These are phyloP conservation scores for Fusarium acutatum DNA, from an alignment of 2,329 filamentous ascomycete species.

Conservation along the genomic window DNA sequence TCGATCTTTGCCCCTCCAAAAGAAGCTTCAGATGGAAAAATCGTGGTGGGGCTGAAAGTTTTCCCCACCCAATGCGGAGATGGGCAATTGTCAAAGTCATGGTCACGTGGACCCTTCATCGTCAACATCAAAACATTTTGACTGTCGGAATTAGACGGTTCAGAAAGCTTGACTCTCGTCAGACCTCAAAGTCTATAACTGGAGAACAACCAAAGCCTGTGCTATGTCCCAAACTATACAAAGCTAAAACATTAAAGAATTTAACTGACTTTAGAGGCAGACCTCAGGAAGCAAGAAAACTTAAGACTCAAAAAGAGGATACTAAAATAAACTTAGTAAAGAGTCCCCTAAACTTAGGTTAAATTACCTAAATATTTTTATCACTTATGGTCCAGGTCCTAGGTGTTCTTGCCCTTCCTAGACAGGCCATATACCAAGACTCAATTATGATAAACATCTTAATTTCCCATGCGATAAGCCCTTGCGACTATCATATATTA, in stretches of 20 bases:
- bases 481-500: accelerated
- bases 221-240: not conserved
- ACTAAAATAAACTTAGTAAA: not conserved
- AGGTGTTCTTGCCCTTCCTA: not conserved
- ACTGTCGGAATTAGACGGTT: not conserved
- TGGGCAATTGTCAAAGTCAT: constrained; percentile 22
- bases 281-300: not conserved
- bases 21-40: constrained; percentile 29
- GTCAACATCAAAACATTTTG: not conserved
- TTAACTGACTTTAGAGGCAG: not conserved
- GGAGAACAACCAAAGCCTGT: not conserved
- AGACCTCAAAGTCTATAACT: not conserved
- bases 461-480: not conserved
- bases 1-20: constrained; percentile 40
- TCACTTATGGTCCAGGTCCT: not conserved
- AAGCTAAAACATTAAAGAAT: not conserved
- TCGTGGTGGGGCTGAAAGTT: constrained; percentile 32
- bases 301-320: too few relatives aligned
- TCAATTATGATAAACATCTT: not conserved
- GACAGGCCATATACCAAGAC: not conserved
- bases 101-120: constrained; percentile 18
- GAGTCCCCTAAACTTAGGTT: not conserved
- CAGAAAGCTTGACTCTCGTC: not conserved
- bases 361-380: not conserved
- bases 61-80: constrained; percentile 32